Evolutionary conservation across 495 filamentous ascomycete genomes (phyloP), one percentile per base, ranked within the genome.

Genomic region (Aspergillus affinis): DNA sequence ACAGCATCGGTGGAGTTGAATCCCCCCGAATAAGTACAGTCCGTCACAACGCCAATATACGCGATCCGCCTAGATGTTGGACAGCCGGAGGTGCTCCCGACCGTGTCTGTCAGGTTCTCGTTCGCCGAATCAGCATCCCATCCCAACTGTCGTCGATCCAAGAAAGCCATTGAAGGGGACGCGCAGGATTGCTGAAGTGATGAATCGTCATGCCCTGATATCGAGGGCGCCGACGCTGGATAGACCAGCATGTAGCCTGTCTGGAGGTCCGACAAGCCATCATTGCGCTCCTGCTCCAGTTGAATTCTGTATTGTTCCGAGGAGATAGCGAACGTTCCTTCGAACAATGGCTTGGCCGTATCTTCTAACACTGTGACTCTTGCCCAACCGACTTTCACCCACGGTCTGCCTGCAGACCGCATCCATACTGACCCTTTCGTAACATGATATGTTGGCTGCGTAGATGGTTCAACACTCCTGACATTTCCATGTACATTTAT

Each of bases 61-160:
- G 92, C 91, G 51, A 95, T 87, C 70, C 86, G 89, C 54, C 88
- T 82, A 5, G 89, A 90, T 3, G 77, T 81, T 27, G 91, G 92
- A 74, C 92, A 97, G 44, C 92, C 92, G 18, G 72, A 63, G 1
- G 88, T 89, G 45, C 78, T 84, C 23, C 91, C 91, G 64, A 97
- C 93, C 1, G 21, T 52, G 50, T 52, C 27, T 10, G 27, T 7
- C 50, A 52, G 20, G 26, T 6, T 27, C 27, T 17, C 19, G 1
- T 52, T 15, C 20, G 2, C 50, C 13, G 36, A 41, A 10, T 41
- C 36, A 17, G 2, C 36, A 5, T 17, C 36, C 36, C 36, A 41
- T 15, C 36, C 36, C 9, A 41, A 4, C 36, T 41, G 36, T 41
- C 36, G 36, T 15, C 36, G 36, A 10, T 41, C 36, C 36, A 41